These are phyloP conservation scores for Biscogniauxia mediterranea DNA, from an alignment of 2,329 filamentous ascomycete species.

Conservation along the genomic window DNA sequence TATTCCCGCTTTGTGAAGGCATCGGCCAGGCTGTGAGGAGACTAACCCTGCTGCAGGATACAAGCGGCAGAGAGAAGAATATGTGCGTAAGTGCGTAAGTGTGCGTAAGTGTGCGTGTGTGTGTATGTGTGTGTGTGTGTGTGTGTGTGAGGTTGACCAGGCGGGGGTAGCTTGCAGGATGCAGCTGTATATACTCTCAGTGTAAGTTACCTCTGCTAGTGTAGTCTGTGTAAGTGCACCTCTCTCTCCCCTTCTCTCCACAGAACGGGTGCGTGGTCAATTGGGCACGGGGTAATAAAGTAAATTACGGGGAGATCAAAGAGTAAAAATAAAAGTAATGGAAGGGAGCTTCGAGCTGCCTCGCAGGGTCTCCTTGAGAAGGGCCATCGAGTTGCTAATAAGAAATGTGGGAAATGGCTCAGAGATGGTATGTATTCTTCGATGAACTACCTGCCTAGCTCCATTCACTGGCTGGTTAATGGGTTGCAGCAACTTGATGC, in stretches of 20 bases:
- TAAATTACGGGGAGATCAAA: neutral
- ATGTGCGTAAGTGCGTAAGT: neutral
- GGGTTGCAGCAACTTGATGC: neutral
- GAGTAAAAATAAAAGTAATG: neutral
- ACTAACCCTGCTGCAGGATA: conserved; percentile 18
- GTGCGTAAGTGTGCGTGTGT: neutral
- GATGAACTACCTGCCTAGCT: neutral
- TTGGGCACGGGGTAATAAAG: neutral
- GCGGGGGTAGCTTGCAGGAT: conserved; percentile 1
- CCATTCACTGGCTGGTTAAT: neutral
- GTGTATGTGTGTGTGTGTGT: neutral
- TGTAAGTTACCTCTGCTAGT: neutral
- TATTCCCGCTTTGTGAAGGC: conserved; percentile 18
- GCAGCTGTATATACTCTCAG: conserved; percentile 9
- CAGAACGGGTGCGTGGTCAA: neutral
- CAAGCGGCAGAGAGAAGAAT: conserved; percentile 9
- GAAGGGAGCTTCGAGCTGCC: neutral
- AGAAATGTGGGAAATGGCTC: neutral
- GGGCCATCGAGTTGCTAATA: neutral
- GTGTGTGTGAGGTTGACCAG: conserved; percentile 2
- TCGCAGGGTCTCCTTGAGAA: neutral
- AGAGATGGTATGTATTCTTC: neutral
- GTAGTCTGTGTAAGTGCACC: neutral
- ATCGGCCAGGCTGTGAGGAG: conserved; percentile 3
- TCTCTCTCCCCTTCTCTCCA: neutral